These are phyloP conservation scores for Elasticomyces elasticus DNA, from an alignment of 495 filamentous ascomycete species.

Conservation along the genomic window DNA sequence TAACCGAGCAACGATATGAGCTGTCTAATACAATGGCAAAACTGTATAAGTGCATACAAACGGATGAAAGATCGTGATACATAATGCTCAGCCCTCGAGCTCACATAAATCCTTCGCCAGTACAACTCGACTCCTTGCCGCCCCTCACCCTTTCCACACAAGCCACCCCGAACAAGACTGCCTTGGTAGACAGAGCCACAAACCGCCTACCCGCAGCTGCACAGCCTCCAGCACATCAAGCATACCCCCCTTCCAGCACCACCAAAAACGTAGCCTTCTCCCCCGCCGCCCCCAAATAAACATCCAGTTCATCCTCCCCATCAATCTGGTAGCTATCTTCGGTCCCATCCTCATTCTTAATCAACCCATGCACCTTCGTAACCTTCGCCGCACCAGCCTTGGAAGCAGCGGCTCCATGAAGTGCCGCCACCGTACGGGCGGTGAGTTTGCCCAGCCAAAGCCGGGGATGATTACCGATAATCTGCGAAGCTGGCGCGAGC, in stretches of 20 bases:
- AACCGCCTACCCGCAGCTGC: too few relatives aligned
- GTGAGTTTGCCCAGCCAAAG: conserved; percentile 56
- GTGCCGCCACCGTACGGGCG: conserved; percentile 44
- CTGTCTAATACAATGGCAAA: too few relatives aligned
- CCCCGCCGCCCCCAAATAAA: conserved; percentile 54
- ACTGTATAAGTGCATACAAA: too few relatives aligned
- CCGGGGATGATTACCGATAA: conserved; percentile 35
- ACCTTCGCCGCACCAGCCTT: conserved; percentile 49
- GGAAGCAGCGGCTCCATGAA: conserved; percentile 43
- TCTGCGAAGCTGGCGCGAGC: conserved; percentile 44
- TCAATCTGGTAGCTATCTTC: conserved; percentile 52
- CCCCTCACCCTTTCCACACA: too few relatives aligned
- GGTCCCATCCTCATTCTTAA: conserved; percentile 48
- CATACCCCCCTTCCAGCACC: conserved; percentile 21
- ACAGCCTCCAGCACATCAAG: too few relatives aligned
- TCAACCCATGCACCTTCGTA: conserved; percentile 52
- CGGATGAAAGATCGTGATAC: too few relatives aligned
- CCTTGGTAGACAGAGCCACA: too few relatives aligned
- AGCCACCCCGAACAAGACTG: too few relatives aligned
- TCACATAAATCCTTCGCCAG: too few relatives aligned
- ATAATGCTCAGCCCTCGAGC: too few relatives aligned
- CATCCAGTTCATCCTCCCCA: conserved; percentile 58
- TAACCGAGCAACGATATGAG: too few relatives aligned
- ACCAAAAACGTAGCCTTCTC: conserved; percentile 60
- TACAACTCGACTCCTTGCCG: too few relatives aligned